These are phyloP conservation scores for Hypholoma sublateritium DNA, from an alignment of 768 basidiomycete species.

Conservation along the genomic window DNA sequence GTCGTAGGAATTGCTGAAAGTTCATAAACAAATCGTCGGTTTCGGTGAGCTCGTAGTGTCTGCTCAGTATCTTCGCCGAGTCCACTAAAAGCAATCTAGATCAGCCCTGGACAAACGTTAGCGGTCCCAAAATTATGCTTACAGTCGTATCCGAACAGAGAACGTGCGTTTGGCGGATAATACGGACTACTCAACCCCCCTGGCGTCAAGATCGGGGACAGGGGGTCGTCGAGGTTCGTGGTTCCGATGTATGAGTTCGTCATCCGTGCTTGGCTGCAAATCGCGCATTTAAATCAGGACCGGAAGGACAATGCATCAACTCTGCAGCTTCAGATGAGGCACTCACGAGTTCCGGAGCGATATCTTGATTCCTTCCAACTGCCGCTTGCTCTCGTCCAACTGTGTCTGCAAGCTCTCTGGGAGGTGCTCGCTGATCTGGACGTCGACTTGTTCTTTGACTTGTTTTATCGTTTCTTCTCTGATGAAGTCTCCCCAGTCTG, in stretches of 20 bases:
- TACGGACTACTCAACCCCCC: constrained; percentile 47
- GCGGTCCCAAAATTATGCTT: constrained; percentile 21
- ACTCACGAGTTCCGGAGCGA: constrained; percentile 57
- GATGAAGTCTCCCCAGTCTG: constrained; percentile 35
- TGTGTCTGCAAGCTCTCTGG: constrained; percentile 48
- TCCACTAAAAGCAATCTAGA: constrained; percentile 30
- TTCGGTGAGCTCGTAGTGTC: constrained; percentile 48
- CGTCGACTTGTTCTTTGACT: constrained; percentile 44
- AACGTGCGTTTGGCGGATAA: constrained; percentile 50
- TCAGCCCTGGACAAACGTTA: not conserved
- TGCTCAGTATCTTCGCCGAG: constrained; percentile 39
- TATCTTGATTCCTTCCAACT: constrained; percentile 41
- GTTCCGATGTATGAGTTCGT: constrained; percentile 43
- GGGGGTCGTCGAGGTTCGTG: constrained; percentile 40
- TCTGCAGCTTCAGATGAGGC: not conserved
- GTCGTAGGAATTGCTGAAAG: constrained; percentile 54
- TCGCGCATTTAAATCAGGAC: not conserved
- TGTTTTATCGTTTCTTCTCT: constrained; percentile 39
- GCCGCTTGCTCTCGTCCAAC: constrained; percentile 38
- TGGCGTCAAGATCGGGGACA: constrained; percentile 45
- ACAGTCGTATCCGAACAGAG: constrained; percentile 56
- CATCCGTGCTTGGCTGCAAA: constrained; percentile 46
- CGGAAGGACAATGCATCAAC: not conserved
- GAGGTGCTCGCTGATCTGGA: constrained; percentile 47
- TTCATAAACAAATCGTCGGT: constrained; percentile 43